Percentiles rank a stretch among this genome's conserved stretches.
Evolutionary conservation across 129 eudicot genomes (phyloP).

Genomic region (Pulicaria dysenterica): DNA sequence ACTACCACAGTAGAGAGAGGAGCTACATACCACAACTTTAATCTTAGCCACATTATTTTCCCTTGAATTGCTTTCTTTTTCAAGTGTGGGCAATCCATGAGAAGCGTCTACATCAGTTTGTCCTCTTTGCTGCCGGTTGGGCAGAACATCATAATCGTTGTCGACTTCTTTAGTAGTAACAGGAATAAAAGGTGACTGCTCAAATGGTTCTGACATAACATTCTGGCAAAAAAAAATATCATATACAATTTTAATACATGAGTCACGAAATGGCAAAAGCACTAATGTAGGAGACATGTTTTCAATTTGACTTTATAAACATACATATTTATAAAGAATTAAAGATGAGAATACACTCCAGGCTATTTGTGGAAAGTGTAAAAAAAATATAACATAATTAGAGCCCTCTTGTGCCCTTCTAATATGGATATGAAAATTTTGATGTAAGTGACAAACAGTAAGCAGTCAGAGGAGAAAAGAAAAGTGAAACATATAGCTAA

Average conservation of each 20-base stretch:
- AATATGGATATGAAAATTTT: neutral
- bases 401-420: conserved; percentile 7
- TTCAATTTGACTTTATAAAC: neutral
- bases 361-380: neutral
- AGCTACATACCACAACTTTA: conserved; percentile 80
- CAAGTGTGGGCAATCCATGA: conserved; percentile 45
- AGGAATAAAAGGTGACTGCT: conserved; percentile 78
- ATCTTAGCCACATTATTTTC: conserved; percentile 92
- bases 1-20: neutral
- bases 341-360: conserved; percentile 3
- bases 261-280: conserved; percentile 20
- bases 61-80: conserved; percentile 65
- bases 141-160: conserved; percentile 43
- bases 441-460: neutral
- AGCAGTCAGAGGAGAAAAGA: conserved; percentile 13
- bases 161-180: conserved; percentile 52
- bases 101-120: conserved; percentile 62
- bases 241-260: conserved; percentile 14
- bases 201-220: conserved; percentile 83
- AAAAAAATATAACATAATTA: neutral
- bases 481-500: conserved; percentile 3
- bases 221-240: conserved; percentile 48
- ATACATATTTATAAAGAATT: conserved; percentile 13
- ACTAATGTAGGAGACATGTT: neutral
- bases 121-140: conserved; percentile 54